Conservation (phyloP, 1,284 basidiomycete species). For the Irpex sp. region DNA sequence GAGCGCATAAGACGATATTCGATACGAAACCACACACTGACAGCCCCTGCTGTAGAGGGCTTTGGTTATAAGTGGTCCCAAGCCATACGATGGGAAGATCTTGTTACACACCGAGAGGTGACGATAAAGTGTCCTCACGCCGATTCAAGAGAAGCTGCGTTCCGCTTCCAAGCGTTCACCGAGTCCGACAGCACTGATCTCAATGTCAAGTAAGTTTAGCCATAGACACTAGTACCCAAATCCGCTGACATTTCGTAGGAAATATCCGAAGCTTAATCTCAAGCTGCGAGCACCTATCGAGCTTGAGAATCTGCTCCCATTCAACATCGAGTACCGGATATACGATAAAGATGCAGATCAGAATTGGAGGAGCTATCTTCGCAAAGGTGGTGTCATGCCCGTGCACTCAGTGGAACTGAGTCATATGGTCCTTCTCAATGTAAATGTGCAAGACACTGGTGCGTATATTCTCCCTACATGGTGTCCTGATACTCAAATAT, state of each 20-base stretch:
- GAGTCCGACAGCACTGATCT: conserved; percentile 75
- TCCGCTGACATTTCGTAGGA: conserved; percentile 38
- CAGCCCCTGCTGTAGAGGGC: conserved; percentile 56
- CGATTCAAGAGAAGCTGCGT: conserved; percentile 83
- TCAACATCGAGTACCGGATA: conserved; percentile 93
- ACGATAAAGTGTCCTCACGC: conserved; percentile 86
- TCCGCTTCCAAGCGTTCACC: conserved; percentile 94
- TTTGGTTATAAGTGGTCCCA: conserved; percentile 94
- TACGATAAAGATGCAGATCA: conserved; percentile 96
- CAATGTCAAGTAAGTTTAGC: conserved; percentile 41
- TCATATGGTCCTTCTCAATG: conserved; percentile 92
- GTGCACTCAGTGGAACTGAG: conserved; percentile 94
- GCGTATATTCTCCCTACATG: conserved; percentile 17
- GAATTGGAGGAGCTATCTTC: conserved; percentile 89
- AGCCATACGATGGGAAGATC: conserved; percentile 90
- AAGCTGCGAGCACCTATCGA: conserved; percentile 94
- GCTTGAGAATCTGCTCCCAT: conserved; percentile 94
- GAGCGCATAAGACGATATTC: conserved; percentile 28
- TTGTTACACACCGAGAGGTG: conserved; percentile 75
- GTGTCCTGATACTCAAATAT: conserved; percentile 6
- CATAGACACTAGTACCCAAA: neutral
- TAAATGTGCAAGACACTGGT: conserved; percentile 90
- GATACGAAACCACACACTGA: conserved; percentile 1
- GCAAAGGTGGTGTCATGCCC: conserved; percentile 94
- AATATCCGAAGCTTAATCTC: conserved; percentile 83